phyloP scores from a whole-genome alignment of 2,329 filamentous ascomycete species.

The Aspergillus puulaauensis region DNA sequence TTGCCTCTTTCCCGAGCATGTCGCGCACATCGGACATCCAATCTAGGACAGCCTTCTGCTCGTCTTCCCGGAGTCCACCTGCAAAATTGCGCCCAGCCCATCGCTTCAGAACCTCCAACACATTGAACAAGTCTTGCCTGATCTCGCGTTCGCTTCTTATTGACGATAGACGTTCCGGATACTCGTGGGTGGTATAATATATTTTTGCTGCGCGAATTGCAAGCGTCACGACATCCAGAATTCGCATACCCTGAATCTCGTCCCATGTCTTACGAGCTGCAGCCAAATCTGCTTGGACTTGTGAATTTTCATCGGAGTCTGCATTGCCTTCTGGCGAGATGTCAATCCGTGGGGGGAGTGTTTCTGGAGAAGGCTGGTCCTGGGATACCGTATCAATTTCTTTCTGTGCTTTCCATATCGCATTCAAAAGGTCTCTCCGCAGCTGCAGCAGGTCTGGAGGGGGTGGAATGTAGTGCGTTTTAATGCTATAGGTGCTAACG shows the following conservation, averaged over 20 bases:
- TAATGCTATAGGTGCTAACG: slow-evolving; percentile 89
- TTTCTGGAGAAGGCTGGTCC: slow-evolving; percentile 27
- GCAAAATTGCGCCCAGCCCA: slow-evolving; percentile 87
- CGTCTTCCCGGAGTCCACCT: slow-evolving; percentile 75
- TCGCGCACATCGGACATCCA: slow-evolving; percentile 80
- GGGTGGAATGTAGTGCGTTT: slow-evolving; percentile 76
- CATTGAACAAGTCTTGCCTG: slow-evolving; percentile 76
- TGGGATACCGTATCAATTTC: slow-evolving; percentile 56
- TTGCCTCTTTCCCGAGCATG: slow-evolving; percentile 75
- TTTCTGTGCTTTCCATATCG: slow-evolving; percentile 68
- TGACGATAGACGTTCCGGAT: slow-evolving; percentile 77
- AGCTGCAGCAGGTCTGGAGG: slow-evolving; percentile 81
- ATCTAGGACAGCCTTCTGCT: slow-evolving; percentile 69
- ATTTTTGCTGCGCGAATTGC: slow-evolving; percentile 95
- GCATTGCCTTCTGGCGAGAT: slow-evolving; percentile 30
- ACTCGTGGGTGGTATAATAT: slow-evolving; percentile 91
- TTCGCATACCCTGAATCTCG: slow-evolving; percentile 86
- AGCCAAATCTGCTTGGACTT: slow-evolving; percentile 18
- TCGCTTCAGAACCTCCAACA: slow-evolving; percentile 87
- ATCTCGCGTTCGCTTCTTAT: slow-evolving; percentile 88
- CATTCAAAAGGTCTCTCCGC: slow-evolving; percentile 65
- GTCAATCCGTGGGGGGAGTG: slow-evolving; percentile 30
- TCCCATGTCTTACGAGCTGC: slow-evolving; percentile 64
- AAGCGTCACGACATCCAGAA: slow-evolving; percentile 88
- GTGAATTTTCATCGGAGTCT: slow-evolving; percentile 46